phyloP scores from a whole-genome alignment of 352 stramenopile genomes.

The Phytophthora lateralis region DNA sequence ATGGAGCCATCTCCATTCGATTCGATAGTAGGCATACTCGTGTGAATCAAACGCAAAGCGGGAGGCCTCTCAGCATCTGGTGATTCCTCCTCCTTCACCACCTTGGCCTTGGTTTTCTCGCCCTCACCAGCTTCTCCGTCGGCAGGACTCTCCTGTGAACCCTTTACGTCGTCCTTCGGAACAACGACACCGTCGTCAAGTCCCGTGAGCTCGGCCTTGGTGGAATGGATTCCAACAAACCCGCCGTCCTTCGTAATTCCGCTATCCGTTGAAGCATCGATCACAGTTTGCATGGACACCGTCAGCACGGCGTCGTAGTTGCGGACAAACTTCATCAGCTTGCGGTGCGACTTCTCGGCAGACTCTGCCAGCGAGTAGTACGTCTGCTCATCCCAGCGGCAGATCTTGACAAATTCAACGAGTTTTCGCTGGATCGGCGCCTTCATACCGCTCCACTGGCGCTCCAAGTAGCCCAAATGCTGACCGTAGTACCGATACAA shows the following conservation, averaged over 20 bases:
- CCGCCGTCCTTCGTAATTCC: conserved; percentile 84
- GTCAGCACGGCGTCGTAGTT: conserved; percentile 90
- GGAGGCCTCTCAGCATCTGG: conserved; percentile 21
- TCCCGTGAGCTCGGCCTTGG: conserved; percentile 63
- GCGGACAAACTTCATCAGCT: conserved; percentile 97
- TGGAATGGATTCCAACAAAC: conserved; percentile 75
- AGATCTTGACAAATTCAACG: conserved; percentile 98
- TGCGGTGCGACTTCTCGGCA: conserved; percentile 97
- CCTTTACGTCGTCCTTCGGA: conserved; percentile 32
- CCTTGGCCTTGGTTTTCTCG: conserved; percentile 18
- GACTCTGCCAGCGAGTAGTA: conserved; percentile 99
- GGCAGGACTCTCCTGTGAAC: conserved; percentile 7
- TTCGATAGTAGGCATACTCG: conserved; percentile 1
- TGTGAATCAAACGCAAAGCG: conserved; percentile 35
- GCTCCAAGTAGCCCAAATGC: conserved; percentile 82
- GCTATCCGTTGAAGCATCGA: conserved; percentile 87
- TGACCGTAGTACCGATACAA: conserved; percentile 96
- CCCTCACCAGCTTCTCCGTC: conserved; percentile 11
- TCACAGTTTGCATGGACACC: conserved; percentile 85
- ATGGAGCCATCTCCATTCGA: conserved; percentile 7
- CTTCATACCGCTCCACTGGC: conserved; percentile 87
- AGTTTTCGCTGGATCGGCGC: conserved; percentile 96
- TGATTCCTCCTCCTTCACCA: conserved; percentile 9
- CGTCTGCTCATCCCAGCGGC: conserved; percentile 99
- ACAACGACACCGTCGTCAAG: conserved; percentile 55